Evolutionary conservation across 305 asterid genomes (phyloP).

Genomic region (Lippia alba): DNA sequence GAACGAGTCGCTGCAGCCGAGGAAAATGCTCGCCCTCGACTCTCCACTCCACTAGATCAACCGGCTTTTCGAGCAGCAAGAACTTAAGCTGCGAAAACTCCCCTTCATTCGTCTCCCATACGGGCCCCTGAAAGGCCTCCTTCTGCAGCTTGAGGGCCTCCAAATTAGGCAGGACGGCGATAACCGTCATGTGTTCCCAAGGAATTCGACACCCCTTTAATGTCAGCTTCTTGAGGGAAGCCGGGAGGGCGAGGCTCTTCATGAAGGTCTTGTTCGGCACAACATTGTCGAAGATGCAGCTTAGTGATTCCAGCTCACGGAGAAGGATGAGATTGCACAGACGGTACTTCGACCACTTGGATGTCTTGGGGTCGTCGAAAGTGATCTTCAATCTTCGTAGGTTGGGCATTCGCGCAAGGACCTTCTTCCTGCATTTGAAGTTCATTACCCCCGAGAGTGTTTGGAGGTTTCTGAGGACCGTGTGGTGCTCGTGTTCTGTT

Average conservation of each 20-base stretch:
- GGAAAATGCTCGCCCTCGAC: slow-evolving; percentile 11
- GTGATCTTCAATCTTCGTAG: slow-evolving; percentile 19
- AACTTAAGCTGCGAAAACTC: background rate
- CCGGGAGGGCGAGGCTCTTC: slow-evolving; percentile 6
- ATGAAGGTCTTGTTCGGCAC: background rate
- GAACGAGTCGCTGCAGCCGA: background rate
- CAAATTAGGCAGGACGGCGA: slow-evolving; percentile 21
- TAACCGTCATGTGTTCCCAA: slow-evolving; percentile 30
- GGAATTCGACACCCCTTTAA: slow-evolving; percentile 10
- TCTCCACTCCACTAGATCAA: slow-evolving; percentile 3
- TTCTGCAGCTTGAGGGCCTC: slow-evolving; percentile 28
- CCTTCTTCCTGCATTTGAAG: background rate
- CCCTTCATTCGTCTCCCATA: slow-evolving; percentile 5
- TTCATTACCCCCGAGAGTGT: slow-evolving; percentile 4
- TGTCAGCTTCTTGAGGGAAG: slow-evolving; percentile 11
- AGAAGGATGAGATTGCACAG: slow-evolving; percentile 8
- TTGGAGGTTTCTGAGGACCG: slow-evolving; percentile 1
- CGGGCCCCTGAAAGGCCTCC: background rate
- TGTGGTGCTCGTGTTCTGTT: no score
- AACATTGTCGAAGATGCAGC: background rate
- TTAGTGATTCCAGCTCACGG: background rate
- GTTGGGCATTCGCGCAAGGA: slow-evolving; percentile 14
- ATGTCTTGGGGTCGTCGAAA: background rate
- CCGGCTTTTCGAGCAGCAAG: background rate
- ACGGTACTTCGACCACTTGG: background rate